Conservation (phyloP, 2,329 filamentous ascomycete genomes). For the Sporothrix pseudoabietina region DNA sequence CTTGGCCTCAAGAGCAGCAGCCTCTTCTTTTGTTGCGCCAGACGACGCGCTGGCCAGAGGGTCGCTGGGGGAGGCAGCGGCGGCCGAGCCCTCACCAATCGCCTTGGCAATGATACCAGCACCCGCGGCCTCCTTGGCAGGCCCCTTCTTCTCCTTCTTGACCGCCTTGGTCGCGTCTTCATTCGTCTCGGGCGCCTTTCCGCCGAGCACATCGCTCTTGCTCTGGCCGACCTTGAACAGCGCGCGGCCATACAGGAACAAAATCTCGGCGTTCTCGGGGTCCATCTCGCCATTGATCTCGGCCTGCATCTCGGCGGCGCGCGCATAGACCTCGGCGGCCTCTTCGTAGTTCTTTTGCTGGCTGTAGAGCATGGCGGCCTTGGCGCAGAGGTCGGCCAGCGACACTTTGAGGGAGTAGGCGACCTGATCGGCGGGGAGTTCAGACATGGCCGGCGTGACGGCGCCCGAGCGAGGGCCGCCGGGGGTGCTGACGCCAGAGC, state of each 20-base stretch:
- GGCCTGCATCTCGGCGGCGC: slow-evolving; percentile 86
- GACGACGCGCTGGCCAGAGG: slow-evolving; percentile 8
- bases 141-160: slow-evolving; percentile 47
- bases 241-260: slow-evolving; percentile 92
- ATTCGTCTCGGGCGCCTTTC: slow-evolving; percentile 65
- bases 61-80: background rate
- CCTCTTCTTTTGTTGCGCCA: slow-evolving; percentile 39
- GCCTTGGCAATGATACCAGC: slow-evolving; percentile 46
- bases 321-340: slow-evolving; percentile 84
- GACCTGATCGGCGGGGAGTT: slow-evolving; percentile 42
- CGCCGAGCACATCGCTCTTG: slow-evolving; percentile 92
- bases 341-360: slow-evolving; percentile 80
- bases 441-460: slow-evolving; percentile 40
- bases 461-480: slow-evolving; percentile 39
- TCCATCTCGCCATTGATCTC: slow-evolving; percentile 90
- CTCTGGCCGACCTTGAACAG: slow-evolving; percentile 91
- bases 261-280: slow-evolving; percentile 85
- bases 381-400: slow-evolving; percentile 75
- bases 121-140: slow-evolving; percentile 50
- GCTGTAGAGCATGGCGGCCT: slow-evolving; percentile 81
- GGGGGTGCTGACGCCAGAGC: slow-evolving; percentile 38
- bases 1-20: slow-evolving; percentile 49
- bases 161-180: slow-evolving; percentile 44
- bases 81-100: slow-evolving; percentile 29
- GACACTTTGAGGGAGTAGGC: slow-evolving; percentile 56